Conservation (phyloP, 768 basidiomycete species). For the Phlebiopsis gigantea region DNA sequence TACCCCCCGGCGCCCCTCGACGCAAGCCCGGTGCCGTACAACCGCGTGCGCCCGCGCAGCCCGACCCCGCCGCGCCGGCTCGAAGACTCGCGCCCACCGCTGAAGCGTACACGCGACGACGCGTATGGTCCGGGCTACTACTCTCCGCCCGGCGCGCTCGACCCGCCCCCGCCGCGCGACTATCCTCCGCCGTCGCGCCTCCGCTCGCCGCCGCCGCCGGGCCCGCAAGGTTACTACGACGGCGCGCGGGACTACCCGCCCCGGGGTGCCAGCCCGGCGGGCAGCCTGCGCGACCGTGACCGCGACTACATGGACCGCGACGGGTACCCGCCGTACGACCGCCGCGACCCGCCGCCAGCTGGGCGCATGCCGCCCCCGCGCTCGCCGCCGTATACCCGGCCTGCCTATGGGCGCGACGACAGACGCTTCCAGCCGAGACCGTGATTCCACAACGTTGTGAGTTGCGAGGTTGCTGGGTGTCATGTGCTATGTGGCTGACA, state of each 20-base stretch:
- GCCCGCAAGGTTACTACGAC: constrained; percentile 17
- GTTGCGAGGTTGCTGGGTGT: neutral
- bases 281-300: constrained; percentile 8
- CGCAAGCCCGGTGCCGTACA: constrained; percentile 12
- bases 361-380: constrained; percentile 16
- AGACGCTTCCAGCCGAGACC: constrained; percentile 15
- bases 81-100: constrained; percentile 23
- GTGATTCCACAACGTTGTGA: neutral
- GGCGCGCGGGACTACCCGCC: constrained; percentile 11
- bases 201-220: constrained; percentile 16
- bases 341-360: constrained; percentile 9
- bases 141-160: constrained; percentile 9
- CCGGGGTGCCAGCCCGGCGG: constrained; percentile 13
- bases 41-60: constrained; percentile 24
- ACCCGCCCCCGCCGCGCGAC: constrained; percentile 2
- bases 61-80: constrained; percentile 20
- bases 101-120: constrained; percentile 25
- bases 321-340: constrained; percentile 16
- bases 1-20: constrained; percentile 15
- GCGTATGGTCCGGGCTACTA: constrained; percentile 11
- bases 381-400: constrained; percentile 18
- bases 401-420: constrained; percentile 19
- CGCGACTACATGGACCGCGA: constrained; percentile 8
- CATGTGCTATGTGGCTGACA: too few species aligned
- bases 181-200: constrained; percentile 13